Evolutionary conservation across 2,329 filamentous ascomycete species (phyloP), one percentile per base, ranked within the genome.

Genomic region (Nectriaceae sp.): DNA sequence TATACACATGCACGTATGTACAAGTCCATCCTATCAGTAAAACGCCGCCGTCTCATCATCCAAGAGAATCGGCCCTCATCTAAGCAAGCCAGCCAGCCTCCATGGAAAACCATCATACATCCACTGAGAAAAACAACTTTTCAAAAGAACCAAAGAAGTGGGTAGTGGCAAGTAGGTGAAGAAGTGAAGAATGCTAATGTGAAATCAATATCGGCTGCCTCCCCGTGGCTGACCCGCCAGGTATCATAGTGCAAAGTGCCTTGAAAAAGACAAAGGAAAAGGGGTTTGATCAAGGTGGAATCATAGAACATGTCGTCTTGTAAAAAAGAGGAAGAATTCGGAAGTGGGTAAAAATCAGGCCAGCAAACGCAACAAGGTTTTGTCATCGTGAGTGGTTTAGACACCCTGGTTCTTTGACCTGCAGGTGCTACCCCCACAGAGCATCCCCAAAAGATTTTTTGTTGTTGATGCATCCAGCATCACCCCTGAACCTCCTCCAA

Each of bases 181-280:
- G 44, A 13, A 29, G 21, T 22, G 3, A 42, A 42, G 15, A 18
- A 26, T n/a, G 18, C 21, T 46, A 51, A 54, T 48, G 38, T 36
- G 31, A 46, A 56, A 54, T 42, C 13, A 45, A 37, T 38, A 41
- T 35, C 42, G 49, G 42, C 56, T 53, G 49, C 46, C 42, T 46
- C 40, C 56, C 42, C 37, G 20, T 58, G 56, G 47, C 50, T 42
- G 46, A 29, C 46, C 29, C 15, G 55, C 54, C 54, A 61, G 57
- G 54, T 61, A 61, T 61, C 54, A 60, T 60, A 47, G 41, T 56
- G 35, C 43, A 56, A 48, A 42, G 39, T 26, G 37, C 26, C 38
- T 48, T n/a, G 37, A 42, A 46, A 40, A 43, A 42, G 42, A 36
- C 18, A 49, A 45, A 36, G 8, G 11, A 44, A 24, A 44, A 26